Evolutionary conservation across 768 basidiomycete genomes (phyloP), one percentile per base, ranked within the genome.

Genomic region (Mycena pura): DNA sequence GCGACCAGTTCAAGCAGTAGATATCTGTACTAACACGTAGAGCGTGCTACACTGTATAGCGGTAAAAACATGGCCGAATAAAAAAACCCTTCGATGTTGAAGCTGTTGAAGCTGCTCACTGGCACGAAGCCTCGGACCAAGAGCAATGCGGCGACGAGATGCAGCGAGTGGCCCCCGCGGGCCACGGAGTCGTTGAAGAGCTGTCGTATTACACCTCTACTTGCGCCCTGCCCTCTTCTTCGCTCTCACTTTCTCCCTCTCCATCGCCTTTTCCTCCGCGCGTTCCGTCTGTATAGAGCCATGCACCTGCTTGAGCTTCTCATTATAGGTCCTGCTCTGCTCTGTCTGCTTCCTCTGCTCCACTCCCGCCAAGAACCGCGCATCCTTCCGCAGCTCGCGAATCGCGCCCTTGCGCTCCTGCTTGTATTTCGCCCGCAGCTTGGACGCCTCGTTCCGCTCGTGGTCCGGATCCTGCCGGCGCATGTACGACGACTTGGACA

Each of bases 401-500:
- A 99, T 95, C 5, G 97, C 97, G 41, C 97, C 96, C 81, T 98
- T 99, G 71, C 86, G 81, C 80, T 99, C 97, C 77, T 99, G 90
- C 78, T 96, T 96, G 80, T 95, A 90, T 72, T 95, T 87, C 38
- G 86, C 84, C 55, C 91, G 89, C 69, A 99, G 76, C 74, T 98
- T 99, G 57, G 89, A 77, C 0, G 88, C 86, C 65, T 92, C 92
- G 71, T 93, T 95, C 38, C 93, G 87, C 69, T 96, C 95, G 61
- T 87, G 87, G 74, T 99, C 95, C 9, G 96, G 96, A 74, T 99
- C 97, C 70, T 91, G 91, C 52, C 82, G 80, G 48, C 89, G 89
- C 62, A 89, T 76, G 72, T 91, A 93, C 40, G 85, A 89, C 6
- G 93, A 93, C 0, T 84, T 84, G 2, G 82, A 80, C 10, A 80